phyloP scores from a whole-genome alignment of 768 basidiomycete species.

The Scleroderma bovista region DNA sequence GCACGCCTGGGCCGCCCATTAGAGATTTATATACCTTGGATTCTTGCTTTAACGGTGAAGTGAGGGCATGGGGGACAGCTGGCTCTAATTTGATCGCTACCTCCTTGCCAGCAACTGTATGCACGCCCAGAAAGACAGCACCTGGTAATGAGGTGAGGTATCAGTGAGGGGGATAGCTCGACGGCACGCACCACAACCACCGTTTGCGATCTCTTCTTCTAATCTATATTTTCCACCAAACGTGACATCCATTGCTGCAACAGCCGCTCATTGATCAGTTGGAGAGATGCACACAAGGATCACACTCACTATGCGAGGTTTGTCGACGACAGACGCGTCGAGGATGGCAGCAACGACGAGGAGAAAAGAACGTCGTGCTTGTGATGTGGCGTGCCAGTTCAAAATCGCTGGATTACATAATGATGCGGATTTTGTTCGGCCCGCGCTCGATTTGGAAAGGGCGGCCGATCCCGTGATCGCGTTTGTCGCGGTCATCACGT shows the following conservation, averaged over 20 bases:
- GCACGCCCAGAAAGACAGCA: slow-evolving; percentile 72
- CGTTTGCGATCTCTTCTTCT: slow-evolving; percentile 76
- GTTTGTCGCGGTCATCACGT: slow-evolving; percentile 11
- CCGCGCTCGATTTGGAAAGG: background rate
- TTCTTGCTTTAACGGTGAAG: slow-evolving; percentile 79
- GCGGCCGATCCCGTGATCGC: slow-evolving; percentile 23
- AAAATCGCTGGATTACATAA: slow-evolving; percentile 21
- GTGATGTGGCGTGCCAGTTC: slow-evolving; percentile 1
- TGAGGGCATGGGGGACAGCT: slow-evolving; percentile 36
- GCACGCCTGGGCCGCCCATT: slow-evolving; percentile 84
- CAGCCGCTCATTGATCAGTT: background rate
- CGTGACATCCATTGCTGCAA: slow-evolving; percentile 29
- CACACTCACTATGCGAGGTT: background rate
- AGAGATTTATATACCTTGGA: slow-evolving; percentile 89
- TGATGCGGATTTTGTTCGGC: slow-evolving; percentile 1
- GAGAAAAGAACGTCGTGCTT: slow-evolving; percentile 9
- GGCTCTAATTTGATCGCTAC: slow-evolving; percentile 83
- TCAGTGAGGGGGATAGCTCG: background rate
- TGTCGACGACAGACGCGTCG: slow-evolving; percentile 2
- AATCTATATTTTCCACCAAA: slow-evolving; percentile 76
- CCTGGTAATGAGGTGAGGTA: slow-evolving; percentile 36
- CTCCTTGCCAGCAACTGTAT: slow-evolving; percentile 77
- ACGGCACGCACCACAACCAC: slow-evolving; percentile 57
- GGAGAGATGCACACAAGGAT: background rate
- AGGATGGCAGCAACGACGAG: slow-evolving; percentile 3